Conservation (phyloP, 2,329 filamentous ascomycete genomes). For the Bipolaris zeicola region DNA sequence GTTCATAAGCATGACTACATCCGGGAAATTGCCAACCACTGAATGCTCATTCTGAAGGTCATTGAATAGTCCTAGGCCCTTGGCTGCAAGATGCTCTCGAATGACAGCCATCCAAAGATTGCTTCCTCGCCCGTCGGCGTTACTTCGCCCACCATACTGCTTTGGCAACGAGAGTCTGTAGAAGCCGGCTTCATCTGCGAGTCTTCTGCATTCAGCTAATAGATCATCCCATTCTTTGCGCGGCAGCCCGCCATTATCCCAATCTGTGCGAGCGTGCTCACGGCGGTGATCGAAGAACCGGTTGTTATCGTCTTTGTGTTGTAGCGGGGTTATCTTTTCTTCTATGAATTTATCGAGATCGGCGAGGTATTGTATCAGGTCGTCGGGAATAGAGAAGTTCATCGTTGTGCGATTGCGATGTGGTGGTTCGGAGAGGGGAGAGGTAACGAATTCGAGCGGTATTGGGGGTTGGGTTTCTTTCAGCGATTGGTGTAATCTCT, state of each 20-base stretch:
- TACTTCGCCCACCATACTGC: conserved; percentile 61
- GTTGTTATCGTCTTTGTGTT: conserved; percentile 63
- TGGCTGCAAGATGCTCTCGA: conserved; percentile 63
- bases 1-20: conserved; percentile 66
- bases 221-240: conserved; percentile 64
- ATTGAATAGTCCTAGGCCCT: conserved; percentile 66
- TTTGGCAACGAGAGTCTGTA: conserved; percentile 63
- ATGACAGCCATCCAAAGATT: conserved; percentile 70
- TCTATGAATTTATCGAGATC: conserved; percentile 64
- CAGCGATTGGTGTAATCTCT: conserved; percentile 10
- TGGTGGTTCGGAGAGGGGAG: background rate
- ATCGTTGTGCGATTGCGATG: conserved; percentile 11
- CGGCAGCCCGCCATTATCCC: conserved; percentile 63
- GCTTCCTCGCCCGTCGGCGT: conserved; percentile 49
- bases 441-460: background rate
- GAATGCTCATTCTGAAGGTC: conserved; percentile 69
- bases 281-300: conserved; percentile 70
- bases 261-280: conserved; percentile 66
- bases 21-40: conserved; percentile 67
- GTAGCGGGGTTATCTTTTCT: conserved; percentile 59
- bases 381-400: conserved; percentile 59
- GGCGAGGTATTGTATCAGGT: conserved; percentile 55
- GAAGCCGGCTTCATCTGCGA: conserved; percentile 66
- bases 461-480: background rate
- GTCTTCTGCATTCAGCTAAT: conserved; percentile 54